Conservation (phyloP, 208 protist genomes). For the Leishmania major region DNA sequence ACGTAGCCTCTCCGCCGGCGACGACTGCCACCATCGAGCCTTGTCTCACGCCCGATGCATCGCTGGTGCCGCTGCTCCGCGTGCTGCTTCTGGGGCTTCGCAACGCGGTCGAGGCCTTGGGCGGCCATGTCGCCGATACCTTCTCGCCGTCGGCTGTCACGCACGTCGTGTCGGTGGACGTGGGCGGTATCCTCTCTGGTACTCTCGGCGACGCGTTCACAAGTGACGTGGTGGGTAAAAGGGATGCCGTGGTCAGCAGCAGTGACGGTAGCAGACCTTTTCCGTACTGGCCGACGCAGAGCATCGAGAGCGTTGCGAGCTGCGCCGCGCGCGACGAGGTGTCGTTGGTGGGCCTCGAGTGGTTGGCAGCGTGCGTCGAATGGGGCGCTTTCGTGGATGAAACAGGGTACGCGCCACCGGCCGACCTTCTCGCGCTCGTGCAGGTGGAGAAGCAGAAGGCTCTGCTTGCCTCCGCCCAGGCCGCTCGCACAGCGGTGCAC, state of each 20-base stretch:
- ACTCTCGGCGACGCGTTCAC: conserved; percentile 30
- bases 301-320: conserved; percentile 4
- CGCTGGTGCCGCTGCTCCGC: conserved; percentile 36
- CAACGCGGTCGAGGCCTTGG: conserved; percentile 53
- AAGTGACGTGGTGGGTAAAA: background rate
- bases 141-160: conserved; percentile 56
- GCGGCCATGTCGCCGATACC: conserved; percentile 47
- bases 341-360: conserved; percentile 47
- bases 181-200: conserved; percentile 41
- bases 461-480: background rate
- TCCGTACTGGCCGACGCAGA: conserved; percentile 29
- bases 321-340: conserved; percentile 29
- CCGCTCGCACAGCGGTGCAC: background rate
- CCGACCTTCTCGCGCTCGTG: conserved; percentile 8
- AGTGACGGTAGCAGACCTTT: background rate
- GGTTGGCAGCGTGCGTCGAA: conserved; percentile 50
- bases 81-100: conserved; percentile 55
- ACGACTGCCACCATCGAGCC: background rate
- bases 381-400: conserved; percentile 82
- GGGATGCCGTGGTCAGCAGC: background rate
- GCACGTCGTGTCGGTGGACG: conserved; percentile 74
- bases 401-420: conserved; percentile 1
- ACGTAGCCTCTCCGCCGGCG: background rate
- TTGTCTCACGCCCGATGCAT: conserved; percentile 1
- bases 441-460: conserved; percentile 5